Conservation (phyloP, 139 green algal species). For the Chlorella vulgaris region DNA sequence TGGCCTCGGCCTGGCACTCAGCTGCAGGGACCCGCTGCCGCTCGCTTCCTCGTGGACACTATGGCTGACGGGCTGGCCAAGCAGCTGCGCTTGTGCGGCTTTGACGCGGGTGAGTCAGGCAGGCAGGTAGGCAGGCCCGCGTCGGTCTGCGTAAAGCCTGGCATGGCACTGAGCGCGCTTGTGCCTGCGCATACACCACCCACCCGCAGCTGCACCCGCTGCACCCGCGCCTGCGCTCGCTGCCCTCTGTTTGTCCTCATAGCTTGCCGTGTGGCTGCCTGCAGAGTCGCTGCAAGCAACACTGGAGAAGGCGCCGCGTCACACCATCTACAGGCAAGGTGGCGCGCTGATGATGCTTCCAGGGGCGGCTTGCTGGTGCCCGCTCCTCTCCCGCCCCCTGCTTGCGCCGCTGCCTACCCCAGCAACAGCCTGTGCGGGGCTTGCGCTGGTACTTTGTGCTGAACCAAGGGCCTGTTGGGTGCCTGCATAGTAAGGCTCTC, state of each 20-base stretch:
- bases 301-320: constrained; percentile 23
- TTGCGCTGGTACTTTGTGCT: too few relatives aligned
- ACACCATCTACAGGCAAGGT: constrained; percentile 33
- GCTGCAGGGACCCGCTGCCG: constrained; percentile 1
- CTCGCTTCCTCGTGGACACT: constrained; percentile 56
- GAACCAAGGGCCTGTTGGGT: too few relatives aligned
- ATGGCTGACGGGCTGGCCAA: constrained; percentile 60
- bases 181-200: too few relatives aligned
- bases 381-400: background rate
- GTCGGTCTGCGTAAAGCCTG: background rate
- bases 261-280: too few relatives aligned
- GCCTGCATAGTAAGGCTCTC: too few relatives aligned
- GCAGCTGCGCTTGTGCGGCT: constrained; percentile 59
- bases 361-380: background rate
- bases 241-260: too few relatives aligned
- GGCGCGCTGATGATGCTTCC: background rate
- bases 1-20: background rate
- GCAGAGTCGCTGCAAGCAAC: constrained; percentile 16
- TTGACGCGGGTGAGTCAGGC: constrained; percentile 47
- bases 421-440: too few relatives aligned
- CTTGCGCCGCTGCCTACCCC: too few relatives aligned
- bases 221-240: too few relatives aligned
- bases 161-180: too few relatives aligned
- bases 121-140: background rate
- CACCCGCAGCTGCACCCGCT: too few relatives aligned